Evolutionary conservation across 2,329 filamentous ascomycete species (phyloP).

Genomic region (Alternaria burnsii): DNA sequence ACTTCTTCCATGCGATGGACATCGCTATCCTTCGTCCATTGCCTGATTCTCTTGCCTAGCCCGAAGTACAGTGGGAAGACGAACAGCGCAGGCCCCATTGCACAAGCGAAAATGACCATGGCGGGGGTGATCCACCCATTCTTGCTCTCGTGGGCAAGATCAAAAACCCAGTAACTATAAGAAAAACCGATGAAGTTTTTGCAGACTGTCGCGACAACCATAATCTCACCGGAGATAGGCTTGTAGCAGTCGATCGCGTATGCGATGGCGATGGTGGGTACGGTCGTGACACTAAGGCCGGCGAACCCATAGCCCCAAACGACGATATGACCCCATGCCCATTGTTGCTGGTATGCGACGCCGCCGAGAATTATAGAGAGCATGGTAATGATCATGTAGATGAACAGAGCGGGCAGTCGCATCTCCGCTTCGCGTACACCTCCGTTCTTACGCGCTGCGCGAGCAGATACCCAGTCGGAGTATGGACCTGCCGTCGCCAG

Average conservation of each 20-base stretch:
- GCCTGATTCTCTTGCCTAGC: conserved; percentile 53
- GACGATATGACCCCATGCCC: conserved; percentile 60
- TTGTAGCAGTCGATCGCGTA: conserved; percentile 60
- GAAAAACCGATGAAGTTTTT: conserved; percentile 58
- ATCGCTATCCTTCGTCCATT: conserved; percentile 45
- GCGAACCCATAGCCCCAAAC: conserved; percentile 59
- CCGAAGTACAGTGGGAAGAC: conserved; percentile 54
- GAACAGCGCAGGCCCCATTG: conserved; percentile 50
- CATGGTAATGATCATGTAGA: conserved; percentile 61
- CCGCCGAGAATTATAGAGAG: conserved; percentile 59
- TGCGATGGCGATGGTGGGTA: conserved; percentile 55
- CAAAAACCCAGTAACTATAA: conserved; percentile 54
- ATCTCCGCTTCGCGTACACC: conserved; percentile 68
- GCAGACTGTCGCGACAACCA: conserved; percentile 56
- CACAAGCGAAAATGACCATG: conserved; percentile 57
- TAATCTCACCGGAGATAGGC: conserved; percentile 57
- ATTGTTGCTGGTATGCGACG: conserved; percentile 58
- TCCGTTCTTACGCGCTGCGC: conserved; percentile 61
- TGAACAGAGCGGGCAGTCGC: conserved; percentile 57
- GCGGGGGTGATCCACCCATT: conserved; percentile 53
- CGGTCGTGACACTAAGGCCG: conserved; percentile 53
- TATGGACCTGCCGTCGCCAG: conserved; percentile 64
- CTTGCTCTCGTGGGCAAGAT: conserved; percentile 45
- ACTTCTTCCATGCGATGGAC: conserved; percentile 28
- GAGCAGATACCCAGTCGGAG: conserved; percentile 65